Evolutionary conservation across 768 basidiomycete genomes (phyloP), one percentile per base, ranked within the genome.

Genomic region (Ramaria rubella): DNA sequence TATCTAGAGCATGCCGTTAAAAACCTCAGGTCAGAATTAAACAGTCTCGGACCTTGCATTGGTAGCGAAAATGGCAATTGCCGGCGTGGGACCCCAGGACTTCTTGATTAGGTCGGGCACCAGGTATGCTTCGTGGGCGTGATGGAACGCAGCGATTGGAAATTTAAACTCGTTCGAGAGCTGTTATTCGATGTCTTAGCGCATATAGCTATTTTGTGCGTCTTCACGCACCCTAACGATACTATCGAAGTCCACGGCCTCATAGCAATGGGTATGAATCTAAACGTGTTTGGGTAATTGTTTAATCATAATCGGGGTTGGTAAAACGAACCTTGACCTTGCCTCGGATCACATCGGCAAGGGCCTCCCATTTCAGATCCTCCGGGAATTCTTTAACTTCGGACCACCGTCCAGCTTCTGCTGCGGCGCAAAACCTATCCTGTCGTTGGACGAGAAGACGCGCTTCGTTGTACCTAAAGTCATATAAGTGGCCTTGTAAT

Each of bases 381-480:
- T 72, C 63, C 3, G 59, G 59, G 42, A 58, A 51, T 12, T 69
- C 72, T 29, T 80, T 79, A 45, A 49, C 24, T 38, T 87, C 78
- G 0, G 88, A 87, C 79, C 78, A 80, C n/a, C 77, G 65, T 3
- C 77, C 74, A 4, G 70, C 63, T 9, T 76, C 59, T 3, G 76
- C 82, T 42, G 73, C 70, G 1, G 72, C 64, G 63, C 87, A 90
- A 65, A 78, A 90, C 30, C 74, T 76, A 65, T 92, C 87, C 60
- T 90, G 90, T 27, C 74, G 66, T 42, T 79, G 71, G 64, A 83
- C 86, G 46, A 91, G 75, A 61, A 83, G 71, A n/a, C 73, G 73
- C 0, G 88, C 90, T 53, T 77, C 77, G 61, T 83, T 75, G 65
- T 90, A 77, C 46, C 86, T 80, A 62, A 9, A 56, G 1, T 31